Evolutionary conservation across 75 land plant genomes (phyloP).

Genomic region (Ceratopteris richardii): DNA sequence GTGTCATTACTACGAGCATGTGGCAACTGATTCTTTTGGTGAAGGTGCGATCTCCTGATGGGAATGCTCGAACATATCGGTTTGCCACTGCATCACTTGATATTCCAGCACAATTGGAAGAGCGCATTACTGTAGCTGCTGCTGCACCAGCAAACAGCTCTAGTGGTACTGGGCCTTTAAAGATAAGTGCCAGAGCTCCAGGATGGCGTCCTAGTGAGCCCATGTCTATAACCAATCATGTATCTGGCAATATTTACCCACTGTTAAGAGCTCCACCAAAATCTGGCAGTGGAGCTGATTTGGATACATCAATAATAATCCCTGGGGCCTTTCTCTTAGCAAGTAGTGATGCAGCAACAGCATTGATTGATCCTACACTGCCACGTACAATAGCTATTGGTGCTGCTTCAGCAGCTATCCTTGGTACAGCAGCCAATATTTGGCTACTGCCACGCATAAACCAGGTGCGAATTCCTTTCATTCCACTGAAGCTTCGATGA

Average conservation of each 20-base stretch:
- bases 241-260: conserved; percentile 44
- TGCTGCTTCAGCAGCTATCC: conserved; percentile 45
- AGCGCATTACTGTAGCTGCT: conserved; percentile 71
- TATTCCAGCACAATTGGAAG: conserved; percentile 90
- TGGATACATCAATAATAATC: conserved; percentile 47
- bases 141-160: conserved; percentile 69
- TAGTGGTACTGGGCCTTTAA: conserved; percentile 61
- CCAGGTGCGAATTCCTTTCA: conserved; percentile 27
- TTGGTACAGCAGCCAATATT: conserved; percentile 58
- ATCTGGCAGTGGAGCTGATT: conserved; percentile 39
- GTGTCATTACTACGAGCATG: no score
- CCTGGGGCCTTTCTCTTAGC: conserved; percentile 66
- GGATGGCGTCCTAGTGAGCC: conserved; percentile 75
- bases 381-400: conserved; percentile 54
- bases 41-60: conserved; percentile 48
- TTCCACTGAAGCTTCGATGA: neutral
- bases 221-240: conserved; percentile 74
- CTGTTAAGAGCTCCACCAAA: conserved; percentile 63
- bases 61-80: conserved; percentile 70
- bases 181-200: conserved; percentile 51
- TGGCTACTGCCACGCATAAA: conserved; percentile 62
- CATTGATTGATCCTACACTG: conserved; percentile 71
- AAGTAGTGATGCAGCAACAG: conserved; percentile 77
- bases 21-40: no score
- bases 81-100: conserved; percentile 87